Evolutionary conservation across 345 rosid species (phyloP), one percentile per base, ranked within the genome.

Genomic region (Eucalyptus urophylla): DNA sequence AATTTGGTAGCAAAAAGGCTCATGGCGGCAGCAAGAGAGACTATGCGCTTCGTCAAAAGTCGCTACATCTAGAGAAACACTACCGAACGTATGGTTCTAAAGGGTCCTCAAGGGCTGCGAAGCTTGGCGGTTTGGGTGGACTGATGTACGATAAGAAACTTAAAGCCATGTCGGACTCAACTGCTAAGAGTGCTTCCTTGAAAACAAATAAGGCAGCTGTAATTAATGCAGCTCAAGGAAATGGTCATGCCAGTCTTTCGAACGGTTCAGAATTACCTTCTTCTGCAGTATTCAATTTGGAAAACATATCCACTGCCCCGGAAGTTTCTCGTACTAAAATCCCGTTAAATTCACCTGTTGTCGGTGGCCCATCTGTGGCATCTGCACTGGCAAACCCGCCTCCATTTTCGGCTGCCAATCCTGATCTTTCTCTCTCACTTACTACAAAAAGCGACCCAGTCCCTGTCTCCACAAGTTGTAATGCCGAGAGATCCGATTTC

Each of bases 21-120:
- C 95, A 93, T 90, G 91, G 94, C 51, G 90, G 93, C 88, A 89
- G 93, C 89, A 97, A 94, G 92, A 95, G 96, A 92, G 99, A 97
- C 87, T 92, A 91, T 80, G 92, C 95, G 56, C 95, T 94, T 50
- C 93, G 97, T 62, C 98, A 97, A 88, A 97, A 95, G 89, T 93
- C 98, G 62, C 91, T 94, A 88, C 98, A 96, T 92, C 88, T 93
- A 80, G 96, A 95, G 92, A 95, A 95, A 89, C 91, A 91, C 90
- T 92, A 90, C 85, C 93, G 94, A 47, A 90, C 94, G 6, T 93
- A 94, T 92, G 97, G 96, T 72, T 91, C 94, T 87, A 96, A 94
- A 92, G 94, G 94, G 62, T 93, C 94, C 86, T 93, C 97, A 22
- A 94, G 95, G 92, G 90, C 92, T 17, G 92, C 91, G 27, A 96